Evolutionary conservation across 768 basidiomycete species (phyloP).

Genomic region (Chlorophyllum brunneum): DNA sequence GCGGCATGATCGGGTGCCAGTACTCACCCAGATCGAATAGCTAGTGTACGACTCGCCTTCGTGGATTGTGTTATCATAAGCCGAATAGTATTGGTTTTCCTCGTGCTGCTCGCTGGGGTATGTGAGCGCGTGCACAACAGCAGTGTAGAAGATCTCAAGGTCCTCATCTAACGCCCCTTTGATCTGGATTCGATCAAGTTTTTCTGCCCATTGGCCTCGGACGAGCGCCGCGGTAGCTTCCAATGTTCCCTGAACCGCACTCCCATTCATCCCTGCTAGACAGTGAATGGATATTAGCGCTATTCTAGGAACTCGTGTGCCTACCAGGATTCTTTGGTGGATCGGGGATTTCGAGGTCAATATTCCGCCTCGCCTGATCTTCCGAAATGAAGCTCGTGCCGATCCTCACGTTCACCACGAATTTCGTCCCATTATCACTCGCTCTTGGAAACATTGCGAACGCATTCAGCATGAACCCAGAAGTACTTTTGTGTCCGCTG

Average conservation of each 20-base stretch:
- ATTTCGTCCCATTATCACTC: conserved; percentile 6
- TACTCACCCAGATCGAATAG: conserved; percentile 71
- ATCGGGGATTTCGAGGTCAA: conserved; percentile 34
- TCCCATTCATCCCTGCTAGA: not conserved
- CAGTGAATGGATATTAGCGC: not conserved
- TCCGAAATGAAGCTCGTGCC: conserved; percentile 73
- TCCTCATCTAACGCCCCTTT: conserved; percentile 15
- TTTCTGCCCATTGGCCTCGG: conserved; percentile 53
- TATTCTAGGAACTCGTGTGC: not conserved
- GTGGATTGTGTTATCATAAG: conserved; percentile 65
- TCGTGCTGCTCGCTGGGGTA: conserved; percentile 77
- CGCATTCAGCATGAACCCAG: conserved; percentile 46
- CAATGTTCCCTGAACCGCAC: conserved; percentile 24
- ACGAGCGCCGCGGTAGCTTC: conserved; percentile 48
- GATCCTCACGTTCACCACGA: conserved; percentile 51
- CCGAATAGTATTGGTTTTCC: conserved; percentile 66
- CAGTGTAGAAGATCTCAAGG: conserved; percentile 53
- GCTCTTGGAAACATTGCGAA: conserved; percentile 42
- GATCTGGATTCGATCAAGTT: conserved; percentile 48
- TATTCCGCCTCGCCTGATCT: conserved; percentile 54
- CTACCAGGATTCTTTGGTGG: not conserved
- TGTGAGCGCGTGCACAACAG: conserved; percentile 62
- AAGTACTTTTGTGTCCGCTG: conserved; percentile 14
- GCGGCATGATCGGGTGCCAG: too few species aligned
- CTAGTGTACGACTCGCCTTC: conserved; percentile 62